These are phyloP conservation scores for Gynochthodes officinalis DNA, from an alignment of 257 asterid genomes.

Conservation along the genomic window DNA sequence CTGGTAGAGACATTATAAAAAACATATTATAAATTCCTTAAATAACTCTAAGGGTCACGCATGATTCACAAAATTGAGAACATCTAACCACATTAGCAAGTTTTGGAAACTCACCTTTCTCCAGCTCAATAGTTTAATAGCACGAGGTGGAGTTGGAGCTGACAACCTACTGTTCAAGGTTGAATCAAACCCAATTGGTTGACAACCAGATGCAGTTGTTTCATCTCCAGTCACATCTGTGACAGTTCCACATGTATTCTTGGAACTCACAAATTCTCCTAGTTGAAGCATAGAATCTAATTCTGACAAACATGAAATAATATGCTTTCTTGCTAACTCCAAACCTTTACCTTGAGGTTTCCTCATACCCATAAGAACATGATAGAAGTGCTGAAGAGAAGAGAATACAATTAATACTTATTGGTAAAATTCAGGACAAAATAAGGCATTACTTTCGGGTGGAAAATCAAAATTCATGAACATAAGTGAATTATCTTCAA, in stretches of 20 bases:
- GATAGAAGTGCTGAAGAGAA: constrained; percentile 80
- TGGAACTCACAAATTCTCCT: constrained; percentile 57
- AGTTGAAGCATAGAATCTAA: constrained; percentile 75
- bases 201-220: constrained; percentile 94
- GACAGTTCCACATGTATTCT: constrained; percentile 32
- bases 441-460: background rate
- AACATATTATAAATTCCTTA: background rate
- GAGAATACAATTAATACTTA: constrained; percentile 27
- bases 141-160: constrained; percentile 98
- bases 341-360: constrained; percentile 96
- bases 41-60: background rate
- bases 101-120: constrained; percentile 50
- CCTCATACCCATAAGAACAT: constrained; percentile 71
- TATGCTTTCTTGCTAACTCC: constrained; percentile 94
- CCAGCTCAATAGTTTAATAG: constrained; percentile 84
- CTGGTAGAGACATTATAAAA: constrained; percentile 41
- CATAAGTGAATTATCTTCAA: too few species aligned
- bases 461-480: background rate
- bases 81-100: constrained; percentile 4
- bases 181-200: constrained; percentile 89
- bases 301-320: constrained; percentile 69
- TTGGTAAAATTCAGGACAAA: constrained; percentile 13
- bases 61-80: background rate
- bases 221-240: constrained; percentile 42
- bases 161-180: constrained; percentile 91